These are phyloP conservation scores for Sordariomycetes sp. DNA, from an alignment of 2,329 filamentous ascomycete genomes.

Conservation along the genomic window DNA sequence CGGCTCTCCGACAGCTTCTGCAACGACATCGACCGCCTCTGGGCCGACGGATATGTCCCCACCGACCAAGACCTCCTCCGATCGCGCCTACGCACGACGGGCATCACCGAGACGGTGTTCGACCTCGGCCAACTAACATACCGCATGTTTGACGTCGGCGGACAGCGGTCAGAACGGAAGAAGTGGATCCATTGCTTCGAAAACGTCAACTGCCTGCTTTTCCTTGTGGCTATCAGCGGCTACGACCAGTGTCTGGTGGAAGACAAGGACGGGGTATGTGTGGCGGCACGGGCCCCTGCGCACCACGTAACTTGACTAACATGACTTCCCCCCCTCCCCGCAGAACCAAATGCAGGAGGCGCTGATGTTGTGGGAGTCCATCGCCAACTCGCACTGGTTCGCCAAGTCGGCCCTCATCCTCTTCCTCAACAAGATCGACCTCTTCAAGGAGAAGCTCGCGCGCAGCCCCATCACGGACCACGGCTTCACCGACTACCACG, in stretches of 20 bases:
- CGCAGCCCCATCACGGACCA: slow-evolving; percentile 59
- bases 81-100: slow-evolving; percentile 80
- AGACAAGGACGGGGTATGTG: slow-evolving; percentile 83
- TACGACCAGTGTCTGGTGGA: slow-evolving; percentile 95
- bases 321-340: no score
- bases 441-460: slow-evolving; percentile 66
- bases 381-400: slow-evolving; percentile 81
- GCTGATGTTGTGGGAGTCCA: slow-evolving; percentile 75
- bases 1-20: slow-evolving; percentile 54
- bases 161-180: slow-evolving; percentile 90
- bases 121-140: slow-evolving; percentile 91
- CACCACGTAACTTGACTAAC: not conserved
- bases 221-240: slow-evolving; percentile 88
- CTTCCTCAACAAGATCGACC: slow-evolving; percentile 80
- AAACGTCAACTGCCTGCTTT: slow-evolving; percentile 82
- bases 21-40: slow-evolving; percentile 61
- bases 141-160: slow-evolving; percentile 95
- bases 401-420: slow-evolving; percentile 69
- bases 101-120: slow-evolving; percentile 92
- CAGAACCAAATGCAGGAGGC: slow-evolving; percentile 89
- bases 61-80: slow-evolving; percentile 91
- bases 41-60: slow-evolving; percentile 67
- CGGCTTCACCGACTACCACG: slow-evolving; percentile 67
- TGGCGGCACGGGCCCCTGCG: not conserved
- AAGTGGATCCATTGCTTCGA: slow-evolving; percentile 99